Evolutionary conservation across 306 rosid species (phyloP).

Genomic region (Trifolium dubium): DNA sequence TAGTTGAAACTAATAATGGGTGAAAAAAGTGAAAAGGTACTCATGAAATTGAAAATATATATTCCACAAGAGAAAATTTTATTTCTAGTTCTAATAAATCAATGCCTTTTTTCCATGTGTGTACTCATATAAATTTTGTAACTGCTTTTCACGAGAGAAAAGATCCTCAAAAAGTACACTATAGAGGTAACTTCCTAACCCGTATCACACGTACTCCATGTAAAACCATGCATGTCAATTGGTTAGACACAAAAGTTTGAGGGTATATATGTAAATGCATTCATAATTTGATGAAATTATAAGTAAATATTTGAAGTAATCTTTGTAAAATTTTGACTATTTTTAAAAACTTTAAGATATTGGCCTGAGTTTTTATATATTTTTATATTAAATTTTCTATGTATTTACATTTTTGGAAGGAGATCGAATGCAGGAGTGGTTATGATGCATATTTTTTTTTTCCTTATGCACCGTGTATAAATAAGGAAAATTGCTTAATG

Average conservation of each 20-base stretch:
- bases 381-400: too few species aligned
- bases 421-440: too few species aligned
- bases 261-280: background rate
- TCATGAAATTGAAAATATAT: constrained; percentile 33
- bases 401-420: too few species aligned
- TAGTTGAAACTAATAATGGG: constrained; percentile 38
- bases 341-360: too few species aligned
- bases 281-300: background rate
- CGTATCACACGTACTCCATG: constrained; percentile 43
- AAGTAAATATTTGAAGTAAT: background rate
- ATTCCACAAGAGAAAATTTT: constrained; percentile 36
- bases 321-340: too few species aligned
- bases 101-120: constrained; percentile 32
- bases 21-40: constrained; percentile 25
- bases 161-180: constrained; percentile 48
- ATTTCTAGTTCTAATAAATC: constrained; percentile 1
- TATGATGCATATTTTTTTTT: too few species aligned
- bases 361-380: too few species aligned
- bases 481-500: too few species aligned
- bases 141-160: constrained; percentile 67
- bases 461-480: too few species aligned
- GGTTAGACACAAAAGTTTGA: background rate
- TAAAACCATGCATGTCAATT: constrained; percentile 51
- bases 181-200: constrained; percentile 42
- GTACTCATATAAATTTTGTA: constrained; percentile 45